Evolutionary conservation across 345 rosid genomes (phyloP).

Genomic region (Arabidopsis suecica): DNA sequence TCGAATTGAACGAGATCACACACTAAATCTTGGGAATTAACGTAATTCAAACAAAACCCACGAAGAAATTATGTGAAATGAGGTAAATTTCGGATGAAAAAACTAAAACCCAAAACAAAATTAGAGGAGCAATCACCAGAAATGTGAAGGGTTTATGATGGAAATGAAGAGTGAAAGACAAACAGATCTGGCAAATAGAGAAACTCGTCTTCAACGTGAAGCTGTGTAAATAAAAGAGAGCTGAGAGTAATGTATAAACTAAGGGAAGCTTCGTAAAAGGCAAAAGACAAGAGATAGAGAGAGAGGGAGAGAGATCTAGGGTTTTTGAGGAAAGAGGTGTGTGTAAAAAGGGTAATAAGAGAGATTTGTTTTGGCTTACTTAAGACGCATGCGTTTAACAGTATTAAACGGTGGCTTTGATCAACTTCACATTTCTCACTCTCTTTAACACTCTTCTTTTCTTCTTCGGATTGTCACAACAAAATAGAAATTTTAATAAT

Average conservation of each 20-base stretch:
- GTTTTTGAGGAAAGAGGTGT: slow-evolving; percentile 45
- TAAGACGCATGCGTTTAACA: slow-evolving; percentile 50
- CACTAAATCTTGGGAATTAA: slow-evolving; percentile 14
- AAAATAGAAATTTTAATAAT: neutral
- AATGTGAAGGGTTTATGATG: slow-evolving; percentile 27
- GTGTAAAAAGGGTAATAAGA: slow-evolving; percentile 31
- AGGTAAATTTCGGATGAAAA: slow-evolving; percentile 8
- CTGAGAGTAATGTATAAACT: slow-evolving; percentile 35
- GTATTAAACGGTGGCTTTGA: slow-evolving; percentile 49
- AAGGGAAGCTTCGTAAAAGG: slow-evolving; percentile 41
- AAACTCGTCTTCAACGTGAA: slow-evolving; percentile 36
- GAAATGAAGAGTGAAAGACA: neutral
- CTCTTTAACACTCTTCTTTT: neutral
- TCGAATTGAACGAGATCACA: slow-evolving; percentile 36
- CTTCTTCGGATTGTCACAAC: neutral
- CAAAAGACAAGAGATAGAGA: slow-evolving; percentile 12
- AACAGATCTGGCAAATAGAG: slow-evolving; percentile 50
- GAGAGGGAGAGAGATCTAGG: slow-evolving; percentile 51
- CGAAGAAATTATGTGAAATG: neutral
- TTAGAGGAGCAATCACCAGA: slow-evolving; percentile 22
- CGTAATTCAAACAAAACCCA: slow-evolving; percentile 32
- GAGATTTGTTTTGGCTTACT: slow-evolving; percentile 43
- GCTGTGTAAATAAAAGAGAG: slow-evolving; percentile 26
- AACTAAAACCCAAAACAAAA: neutral
- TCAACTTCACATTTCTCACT: slow-evolving; percentile 17